Percentiles rank a stretch among this genome's conserved stretches.
Conservation (phyloP, 805 yeast genomes). For the Priceomyces melissophilus region DNA sequence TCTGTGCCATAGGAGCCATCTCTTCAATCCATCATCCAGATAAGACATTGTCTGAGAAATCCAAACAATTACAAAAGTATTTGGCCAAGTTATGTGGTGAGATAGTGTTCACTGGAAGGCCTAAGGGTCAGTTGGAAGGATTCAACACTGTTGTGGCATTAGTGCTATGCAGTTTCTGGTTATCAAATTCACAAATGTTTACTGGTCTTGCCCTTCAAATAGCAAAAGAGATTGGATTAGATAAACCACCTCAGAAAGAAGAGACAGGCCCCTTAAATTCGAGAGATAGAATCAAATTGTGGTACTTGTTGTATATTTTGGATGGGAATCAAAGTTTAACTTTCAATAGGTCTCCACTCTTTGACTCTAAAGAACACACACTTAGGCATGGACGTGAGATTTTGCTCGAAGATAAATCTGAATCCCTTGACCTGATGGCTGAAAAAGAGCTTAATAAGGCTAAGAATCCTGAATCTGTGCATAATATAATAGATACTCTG, state of each 20-base stretch:
- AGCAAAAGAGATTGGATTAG: constrained; percentile 52
- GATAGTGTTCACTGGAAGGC: constrained; percentile 34
- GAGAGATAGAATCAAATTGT: constrained; percentile 52
- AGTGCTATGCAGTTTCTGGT: constrained; percentile 67
- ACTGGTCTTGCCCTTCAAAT: constrained; percentile 66
- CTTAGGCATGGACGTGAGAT: constrained; percentile 41
- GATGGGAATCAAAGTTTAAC: constrained; percentile 70
- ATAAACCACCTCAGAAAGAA: constrained; percentile 21
- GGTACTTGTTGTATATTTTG: constrained; percentile 63
- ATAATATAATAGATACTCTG: not conserved
- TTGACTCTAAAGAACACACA: constrained; percentile 45
- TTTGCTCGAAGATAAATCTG: constrained; percentile 16
- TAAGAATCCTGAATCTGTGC: constrained; percentile 2
- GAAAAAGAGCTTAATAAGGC: not conserved
- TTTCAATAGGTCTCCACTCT: constrained; percentile 53
- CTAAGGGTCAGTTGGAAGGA: constrained; percentile 44
- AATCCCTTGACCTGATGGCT: not conserved
- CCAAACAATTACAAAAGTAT: constrained; percentile 24
- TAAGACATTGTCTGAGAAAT: constrained; percentile 24
- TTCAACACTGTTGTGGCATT: constrained; percentile 62
- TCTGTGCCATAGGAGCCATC: constrained; percentile 58
- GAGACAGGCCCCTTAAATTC: constrained; percentile 13
- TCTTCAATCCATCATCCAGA: constrained; percentile 59
- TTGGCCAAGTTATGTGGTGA: constrained; percentile 32
- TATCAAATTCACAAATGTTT: constrained; percentile 60